phyloP scores from a whole-genome alignment of 805 yeast genomes.

The Yarrowia divulgata region DNA sequence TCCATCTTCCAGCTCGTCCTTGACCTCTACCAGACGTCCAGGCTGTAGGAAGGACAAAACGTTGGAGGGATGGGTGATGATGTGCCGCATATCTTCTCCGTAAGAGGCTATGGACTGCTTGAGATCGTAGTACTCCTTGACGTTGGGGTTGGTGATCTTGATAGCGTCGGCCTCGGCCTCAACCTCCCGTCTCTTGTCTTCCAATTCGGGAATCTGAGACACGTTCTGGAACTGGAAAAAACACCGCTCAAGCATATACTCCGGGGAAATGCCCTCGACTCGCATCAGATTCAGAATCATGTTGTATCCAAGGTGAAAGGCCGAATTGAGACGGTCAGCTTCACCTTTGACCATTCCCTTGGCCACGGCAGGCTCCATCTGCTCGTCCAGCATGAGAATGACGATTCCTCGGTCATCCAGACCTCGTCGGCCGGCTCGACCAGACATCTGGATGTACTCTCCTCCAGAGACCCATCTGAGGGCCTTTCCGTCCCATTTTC shows the following conservation, averaged over 20 bases:
- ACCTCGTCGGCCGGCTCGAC: conserved; percentile 99
- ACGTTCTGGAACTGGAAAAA: conserved; percentile 96
- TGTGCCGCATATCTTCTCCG: conserved; percentile 75
- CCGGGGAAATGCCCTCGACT: conserved; percentile 98
- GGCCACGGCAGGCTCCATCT: conserved; percentile 99
- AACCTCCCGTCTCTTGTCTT: conserved; percentile 62
- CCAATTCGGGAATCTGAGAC: conserved; percentile 85
- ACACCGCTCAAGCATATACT: conserved; percentile 92
- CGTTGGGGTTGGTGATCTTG: conserved; percentile 69
- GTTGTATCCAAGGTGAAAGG: conserved; percentile 95
- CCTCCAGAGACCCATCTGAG: conserved; percentile 99
- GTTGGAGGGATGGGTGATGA: conserved; percentile 91
- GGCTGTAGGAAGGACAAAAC: conserved; percentile 82
- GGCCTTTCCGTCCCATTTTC: conserved; percentile 98
- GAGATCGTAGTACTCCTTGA: conserved; percentile 84
- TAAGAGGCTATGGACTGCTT: conserved; percentile 74
- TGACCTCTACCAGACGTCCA: conserved; percentile 80
- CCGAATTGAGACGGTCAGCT: conserved; percentile 96
- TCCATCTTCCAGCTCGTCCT: conserved; percentile 42
- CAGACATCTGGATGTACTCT: conserved; percentile 99
- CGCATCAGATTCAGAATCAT: conserved; percentile 94
- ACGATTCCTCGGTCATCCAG: conserved; percentile 99
- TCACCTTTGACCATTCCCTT: conserved; percentile 99
- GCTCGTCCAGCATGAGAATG: conserved; percentile 98
- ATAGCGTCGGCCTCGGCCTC: conserved; percentile 56